These are phyloP conservation scores for Aspergillus piperis DNA, from an alignment of 2,329 filamentous ascomycete genomes.

Conservation along the genomic window DNA sequence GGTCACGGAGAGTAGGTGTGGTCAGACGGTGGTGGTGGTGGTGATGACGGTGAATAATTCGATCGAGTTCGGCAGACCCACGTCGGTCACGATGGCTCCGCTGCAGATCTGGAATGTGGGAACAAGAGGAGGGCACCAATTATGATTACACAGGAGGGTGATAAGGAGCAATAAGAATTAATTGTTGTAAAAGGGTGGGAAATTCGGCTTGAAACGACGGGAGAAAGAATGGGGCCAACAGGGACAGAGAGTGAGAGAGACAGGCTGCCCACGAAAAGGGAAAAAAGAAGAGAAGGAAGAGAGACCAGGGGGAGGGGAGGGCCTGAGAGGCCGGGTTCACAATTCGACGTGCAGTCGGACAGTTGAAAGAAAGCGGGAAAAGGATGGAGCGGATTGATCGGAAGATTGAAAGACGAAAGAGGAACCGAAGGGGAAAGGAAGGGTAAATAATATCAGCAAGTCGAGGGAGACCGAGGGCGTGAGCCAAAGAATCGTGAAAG, in stretches of 20 bases:
- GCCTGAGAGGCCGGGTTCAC: constrained; percentile 11
- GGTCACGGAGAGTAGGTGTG: constrained; percentile 6
- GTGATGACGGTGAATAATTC: constrained; percentile 13
- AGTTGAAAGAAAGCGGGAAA: neutral
- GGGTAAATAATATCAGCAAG: neutral
- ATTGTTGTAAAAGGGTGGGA: neutral
- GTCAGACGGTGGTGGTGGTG: constrained; percentile 10
- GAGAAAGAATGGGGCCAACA: neutral
- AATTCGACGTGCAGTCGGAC: constrained; percentile 11
- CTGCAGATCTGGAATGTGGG: constrained; percentile 22
- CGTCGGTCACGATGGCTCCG: constrained; percentile 28
- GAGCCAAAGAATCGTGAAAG: neutral
- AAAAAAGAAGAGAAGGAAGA: neutral
- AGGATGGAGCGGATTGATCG: neutral
- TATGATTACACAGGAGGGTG: constrained; percentile 6
- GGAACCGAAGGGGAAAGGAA: neutral
- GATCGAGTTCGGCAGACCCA: constrained; percentile 27
- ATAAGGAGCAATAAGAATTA: neutral
- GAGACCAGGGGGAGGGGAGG: neutral
- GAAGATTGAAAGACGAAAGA: neutral
- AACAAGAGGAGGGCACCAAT: neutral
- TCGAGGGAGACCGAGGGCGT: neutral
- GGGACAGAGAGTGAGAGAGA: neutral
- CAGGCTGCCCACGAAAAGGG: neutral
- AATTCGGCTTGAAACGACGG: neutral